Evolutionary conservation across 768 basidiomycete species (phyloP).

Genomic region (Guyanaporus albipodus): DNA sequence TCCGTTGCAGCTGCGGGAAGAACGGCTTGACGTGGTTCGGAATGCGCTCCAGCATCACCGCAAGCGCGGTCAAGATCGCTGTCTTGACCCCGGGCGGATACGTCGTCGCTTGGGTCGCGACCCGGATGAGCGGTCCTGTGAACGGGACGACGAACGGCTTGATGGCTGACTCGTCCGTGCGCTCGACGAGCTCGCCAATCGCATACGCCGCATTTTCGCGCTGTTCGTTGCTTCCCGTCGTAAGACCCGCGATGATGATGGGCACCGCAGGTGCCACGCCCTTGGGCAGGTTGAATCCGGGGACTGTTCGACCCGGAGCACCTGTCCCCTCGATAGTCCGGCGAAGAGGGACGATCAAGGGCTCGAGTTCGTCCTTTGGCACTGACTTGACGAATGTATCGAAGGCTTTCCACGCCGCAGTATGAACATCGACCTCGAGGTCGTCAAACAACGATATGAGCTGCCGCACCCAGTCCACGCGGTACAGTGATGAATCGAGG

Average conservation of each 20-base stretch:
- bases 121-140: constrained; percentile 93
- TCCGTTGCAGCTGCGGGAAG: constrained; percentile 96
- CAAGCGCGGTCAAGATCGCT: constrained; percentile 83
- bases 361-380: constrained; percentile 90
- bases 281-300: constrained; percentile 83
- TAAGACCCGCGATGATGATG: constrained; percentile 88
- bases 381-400: constrained; percentile 87
- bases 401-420: constrained; percentile 76
- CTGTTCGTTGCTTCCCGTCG: constrained; percentile 91
- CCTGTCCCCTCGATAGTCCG: constrained; percentile 85
- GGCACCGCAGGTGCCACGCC: constrained; percentile 82
- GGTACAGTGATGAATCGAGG: constrained; percentile 80
- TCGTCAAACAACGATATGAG: constrained; percentile 84
- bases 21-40: constrained; percentile 93
- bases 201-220: constrained; percentile 94
- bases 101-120: constrained; percentile 83
- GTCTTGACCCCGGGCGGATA: constrained; percentile 93
- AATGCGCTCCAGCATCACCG: constrained; percentile 80
- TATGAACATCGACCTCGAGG: constrained; percentile 65
- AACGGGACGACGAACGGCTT: constrained; percentile 95
- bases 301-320: constrained; percentile 68
- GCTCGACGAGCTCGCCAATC: constrained; percentile 92
- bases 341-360: constrained; percentile 84
- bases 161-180: constrained; percentile 79
- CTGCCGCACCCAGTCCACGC: constrained; percentile 92